phyloP scores from a whole-genome alignment of 1,139 yeast genomes.

The Diutina neorugosa region DNA sequence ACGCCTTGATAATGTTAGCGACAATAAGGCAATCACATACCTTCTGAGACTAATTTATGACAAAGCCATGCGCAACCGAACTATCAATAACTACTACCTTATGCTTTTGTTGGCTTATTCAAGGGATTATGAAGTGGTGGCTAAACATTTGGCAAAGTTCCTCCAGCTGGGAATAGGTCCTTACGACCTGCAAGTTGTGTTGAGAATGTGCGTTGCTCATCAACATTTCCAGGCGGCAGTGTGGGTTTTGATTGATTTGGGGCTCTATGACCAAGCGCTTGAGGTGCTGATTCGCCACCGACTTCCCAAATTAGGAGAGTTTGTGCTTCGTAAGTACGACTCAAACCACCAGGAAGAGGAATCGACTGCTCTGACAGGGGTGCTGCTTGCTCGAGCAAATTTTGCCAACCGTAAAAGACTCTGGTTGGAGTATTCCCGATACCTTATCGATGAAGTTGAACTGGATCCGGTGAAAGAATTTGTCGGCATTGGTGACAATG shows the following conservation, averaged over 20 bases:
- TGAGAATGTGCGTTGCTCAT: neutral
- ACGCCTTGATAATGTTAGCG: slow-evolving; percentile 14
- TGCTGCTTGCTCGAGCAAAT: slow-evolving; percentile 21
- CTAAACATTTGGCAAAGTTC: neutral
- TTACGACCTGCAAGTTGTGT: neutral
- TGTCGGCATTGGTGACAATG: neutral
- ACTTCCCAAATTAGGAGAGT: neutral
- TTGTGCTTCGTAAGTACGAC: slow-evolving; percentile 5
- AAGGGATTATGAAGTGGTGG: slow-evolving; percentile 6
- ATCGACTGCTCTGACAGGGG: slow-evolving; percentile 12
- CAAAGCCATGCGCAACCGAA: slow-evolving; percentile 33
- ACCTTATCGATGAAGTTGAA: slow-evolving; percentile 34
- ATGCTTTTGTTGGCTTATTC: slow-evolving; percentile 58
- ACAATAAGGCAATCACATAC: slow-evolving; percentile 58
- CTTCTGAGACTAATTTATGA: slow-evolving; percentile 48
- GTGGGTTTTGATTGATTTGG: neutral
- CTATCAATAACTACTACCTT: slow-evolving; percentile 62
- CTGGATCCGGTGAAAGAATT: slow-evolving; percentile 14
- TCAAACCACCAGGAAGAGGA: slow-evolving; percentile 9
- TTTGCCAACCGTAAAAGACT: slow-evolving; percentile 48
- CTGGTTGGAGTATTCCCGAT: slow-evolving; percentile 62
- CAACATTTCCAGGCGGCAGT: neutral
- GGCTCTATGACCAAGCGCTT: neutral
- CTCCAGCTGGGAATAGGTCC: neutral
- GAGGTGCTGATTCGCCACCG: neutral